Conservation (phyloP, 495 filamentous ascomycete species). For the Antarctomyces pellizariae region DNA sequence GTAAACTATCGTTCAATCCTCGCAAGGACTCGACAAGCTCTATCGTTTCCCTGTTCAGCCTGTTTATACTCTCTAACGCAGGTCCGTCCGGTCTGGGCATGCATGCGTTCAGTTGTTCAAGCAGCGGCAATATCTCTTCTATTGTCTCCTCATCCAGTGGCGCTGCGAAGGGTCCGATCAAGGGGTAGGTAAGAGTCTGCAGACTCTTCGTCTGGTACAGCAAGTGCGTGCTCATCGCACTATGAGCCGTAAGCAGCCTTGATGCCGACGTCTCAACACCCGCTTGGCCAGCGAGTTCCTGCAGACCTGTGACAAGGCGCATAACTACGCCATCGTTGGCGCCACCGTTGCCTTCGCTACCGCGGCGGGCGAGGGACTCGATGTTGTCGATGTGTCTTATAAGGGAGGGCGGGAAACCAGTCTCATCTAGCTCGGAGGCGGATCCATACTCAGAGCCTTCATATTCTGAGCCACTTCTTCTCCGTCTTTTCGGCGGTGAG, state of each 20-base stretch:
- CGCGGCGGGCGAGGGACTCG: conserved; percentile 47
- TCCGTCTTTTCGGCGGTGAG: too few species aligned
- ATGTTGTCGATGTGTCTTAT: conserved; percentile 57
- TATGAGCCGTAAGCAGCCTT: conserved; percentile 73
- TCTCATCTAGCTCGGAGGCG: conserved; percentile 48
- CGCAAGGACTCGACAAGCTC: conserved; percentile 63
- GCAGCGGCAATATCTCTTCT: conserved; percentile 40
- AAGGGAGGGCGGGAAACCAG: conserved; percentile 46
- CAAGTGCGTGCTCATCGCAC: conserved; percentile 61
- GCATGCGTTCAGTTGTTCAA: conserved; percentile 27
- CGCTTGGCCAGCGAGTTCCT: conserved; percentile 62
- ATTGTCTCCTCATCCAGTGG: conserved; percentile 34
- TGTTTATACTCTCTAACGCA: conserved; percentile 30
- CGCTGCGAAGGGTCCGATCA: conserved; percentile 33
- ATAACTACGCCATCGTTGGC: conserved; percentile 42
- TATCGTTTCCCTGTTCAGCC: conserved; percentile 40
- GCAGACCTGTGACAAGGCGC: conserved; percentile 46
- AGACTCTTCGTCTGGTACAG: conserved; percentile 65
- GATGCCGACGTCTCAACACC: conserved; percentile 58
- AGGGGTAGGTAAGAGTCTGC: conserved; percentile 53
- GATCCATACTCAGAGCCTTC: conserved; percentile 38
- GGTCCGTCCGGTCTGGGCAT: conserved; percentile 28
- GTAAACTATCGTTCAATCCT: conserved; percentile 71
- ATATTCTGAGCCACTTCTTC: conserved; percentile 28
- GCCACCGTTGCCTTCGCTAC: conserved; percentile 47